These are phyloP conservation scores for Atalantia buxifolia DNA, from an alignment of 345 rosid genomes.

Conservation along the genomic window DNA sequence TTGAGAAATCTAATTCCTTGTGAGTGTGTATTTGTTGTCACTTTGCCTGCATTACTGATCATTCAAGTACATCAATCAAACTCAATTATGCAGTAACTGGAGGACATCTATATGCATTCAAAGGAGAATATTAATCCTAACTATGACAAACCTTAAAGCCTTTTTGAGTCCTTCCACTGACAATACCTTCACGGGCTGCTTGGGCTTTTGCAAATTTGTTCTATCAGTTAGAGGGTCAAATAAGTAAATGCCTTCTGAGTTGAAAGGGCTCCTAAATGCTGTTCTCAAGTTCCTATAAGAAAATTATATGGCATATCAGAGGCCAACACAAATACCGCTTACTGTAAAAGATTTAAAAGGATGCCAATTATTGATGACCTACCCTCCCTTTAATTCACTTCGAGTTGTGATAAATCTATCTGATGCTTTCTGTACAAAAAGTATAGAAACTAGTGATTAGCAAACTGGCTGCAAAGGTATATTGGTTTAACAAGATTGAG, in stretches of 20 bases:
- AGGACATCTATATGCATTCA: conserved; percentile 8
- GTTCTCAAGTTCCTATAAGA: conserved; percentile 59
- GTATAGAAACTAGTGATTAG: neutral
- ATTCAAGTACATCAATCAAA: conserved; percentile 14
- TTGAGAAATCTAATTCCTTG: conserved; percentile 91
- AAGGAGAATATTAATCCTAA: neutral
- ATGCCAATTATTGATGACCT: conserved; percentile 27
- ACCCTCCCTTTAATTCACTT: conserved; percentile 91
- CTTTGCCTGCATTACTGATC: conserved; percentile 77
- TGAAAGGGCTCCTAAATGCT: conserved; percentile 49
- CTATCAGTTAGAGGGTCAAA: conserved; percentile 55
- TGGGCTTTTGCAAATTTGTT: conserved; percentile 38
- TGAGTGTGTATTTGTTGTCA: conserved; percentile 76
- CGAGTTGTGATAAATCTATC: conserved; percentile 53
- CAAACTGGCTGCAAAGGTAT: conserved; percentile 11
- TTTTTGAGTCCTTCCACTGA: conserved; percentile 78
- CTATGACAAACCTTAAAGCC: conserved; percentile 60
- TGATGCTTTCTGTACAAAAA: conserved; percentile 58
- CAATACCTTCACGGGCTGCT: conserved; percentile 53
- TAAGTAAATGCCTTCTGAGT: conserved; percentile 60
- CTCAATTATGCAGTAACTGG: neutral
- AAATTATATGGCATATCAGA: conserved; percentile 4
- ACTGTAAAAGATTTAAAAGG: neutral
- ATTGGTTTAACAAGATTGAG: conserved; percentile 18
- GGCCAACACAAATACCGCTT: neutral